Evolutionary conservation across 805 yeast genomes (phyloP).

Genomic region (Pichia sporocuriosa): DNA sequence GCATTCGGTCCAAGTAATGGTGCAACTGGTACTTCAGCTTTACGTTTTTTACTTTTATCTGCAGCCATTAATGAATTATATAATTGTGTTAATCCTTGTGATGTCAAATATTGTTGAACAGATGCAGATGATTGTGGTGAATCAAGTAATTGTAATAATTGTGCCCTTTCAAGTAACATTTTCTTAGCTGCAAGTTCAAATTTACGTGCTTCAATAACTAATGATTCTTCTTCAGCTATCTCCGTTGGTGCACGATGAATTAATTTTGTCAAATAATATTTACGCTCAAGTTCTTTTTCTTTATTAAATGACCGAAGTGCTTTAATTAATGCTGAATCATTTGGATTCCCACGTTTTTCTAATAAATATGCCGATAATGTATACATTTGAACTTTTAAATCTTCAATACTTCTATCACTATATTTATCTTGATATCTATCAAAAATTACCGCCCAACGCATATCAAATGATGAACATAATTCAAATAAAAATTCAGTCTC

Average conservation of each 20-base stretch:
- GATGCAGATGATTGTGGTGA: conserved; percentile 79
- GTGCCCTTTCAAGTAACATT: conserved; percentile 75
- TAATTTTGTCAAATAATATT: conserved; percentile 68
- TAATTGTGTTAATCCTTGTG: conserved; percentile 84
- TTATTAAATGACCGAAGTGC: conserved; percentile 60
- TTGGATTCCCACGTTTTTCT: conserved; percentile 29
- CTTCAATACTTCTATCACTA: conserved; percentile 61
- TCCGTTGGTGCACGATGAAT: conserved; percentile 89
- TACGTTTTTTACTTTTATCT: conserved; percentile 56
- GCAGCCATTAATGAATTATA: conserved; percentile 68
- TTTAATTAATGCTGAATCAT: conserved; percentile 45
- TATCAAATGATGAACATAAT: conserved; percentile 49
- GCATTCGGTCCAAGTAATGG: conserved; percentile 54
- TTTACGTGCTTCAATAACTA: conserved; percentile 86
- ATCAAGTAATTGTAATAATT: conserved; percentile 70
- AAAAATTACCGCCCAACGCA: conserved; percentile 62
- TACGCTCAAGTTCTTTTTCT: conserved; percentile 69
- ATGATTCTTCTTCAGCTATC: conserved; percentile 94
- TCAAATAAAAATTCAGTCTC: conserved; percentile 80
- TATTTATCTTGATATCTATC: conserved; percentile 46
- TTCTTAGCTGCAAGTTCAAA: conserved; percentile 90
- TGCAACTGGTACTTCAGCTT: conserved; percentile 47
- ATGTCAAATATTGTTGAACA: conserved; percentile 68
- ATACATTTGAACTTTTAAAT: conserved; percentile 77
- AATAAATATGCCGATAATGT: conserved; percentile 53